phyloP scores from a whole-genome alignment of 1,284 basidiomycete species.

The Abortiporus biennis region DNA sequence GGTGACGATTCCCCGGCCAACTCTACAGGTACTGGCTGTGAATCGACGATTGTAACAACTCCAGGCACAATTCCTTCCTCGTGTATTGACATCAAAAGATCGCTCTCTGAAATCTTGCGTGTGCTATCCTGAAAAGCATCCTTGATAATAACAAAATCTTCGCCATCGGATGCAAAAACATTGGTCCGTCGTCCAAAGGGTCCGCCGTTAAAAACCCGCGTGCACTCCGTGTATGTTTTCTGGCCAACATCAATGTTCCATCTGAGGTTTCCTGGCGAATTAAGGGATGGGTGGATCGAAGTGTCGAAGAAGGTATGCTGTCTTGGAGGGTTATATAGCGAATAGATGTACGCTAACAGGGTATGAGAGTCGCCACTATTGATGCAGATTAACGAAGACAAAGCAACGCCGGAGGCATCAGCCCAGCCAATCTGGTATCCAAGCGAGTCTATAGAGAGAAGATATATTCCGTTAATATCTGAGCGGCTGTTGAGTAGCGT shows the following conservation, averaged over 20 bases:
- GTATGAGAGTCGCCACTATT: background rate
- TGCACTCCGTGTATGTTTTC: background rate
- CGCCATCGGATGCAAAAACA: background rate
- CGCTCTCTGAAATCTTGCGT: background rate
- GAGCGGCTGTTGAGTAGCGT: too few species aligned
- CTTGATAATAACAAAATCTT: background rate
- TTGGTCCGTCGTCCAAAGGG: background rate
- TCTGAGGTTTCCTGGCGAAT: background rate
- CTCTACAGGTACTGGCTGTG: too few species aligned
- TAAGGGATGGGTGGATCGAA: conserved; percentile 2
- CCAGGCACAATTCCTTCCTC: background rate
- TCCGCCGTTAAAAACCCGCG: background rate
- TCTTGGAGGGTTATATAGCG: conserved; percentile 8
- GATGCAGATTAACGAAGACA: background rate
- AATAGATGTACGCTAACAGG: conserved; percentile 4
- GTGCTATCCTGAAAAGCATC: background rate
- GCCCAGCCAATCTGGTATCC: background rate
- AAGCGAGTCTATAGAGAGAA: background rate
- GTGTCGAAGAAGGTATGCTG: conserved; percentile 7
- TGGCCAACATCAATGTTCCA: background rate
- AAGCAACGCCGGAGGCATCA: background rate
- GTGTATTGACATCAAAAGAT: background rate
- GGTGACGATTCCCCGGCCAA: background rate
- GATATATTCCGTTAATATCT: background rate
- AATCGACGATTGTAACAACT: too few species aligned